Conservation (phyloP, 352 stramenopile species). For the Globisporangium middletonii region DNA sequence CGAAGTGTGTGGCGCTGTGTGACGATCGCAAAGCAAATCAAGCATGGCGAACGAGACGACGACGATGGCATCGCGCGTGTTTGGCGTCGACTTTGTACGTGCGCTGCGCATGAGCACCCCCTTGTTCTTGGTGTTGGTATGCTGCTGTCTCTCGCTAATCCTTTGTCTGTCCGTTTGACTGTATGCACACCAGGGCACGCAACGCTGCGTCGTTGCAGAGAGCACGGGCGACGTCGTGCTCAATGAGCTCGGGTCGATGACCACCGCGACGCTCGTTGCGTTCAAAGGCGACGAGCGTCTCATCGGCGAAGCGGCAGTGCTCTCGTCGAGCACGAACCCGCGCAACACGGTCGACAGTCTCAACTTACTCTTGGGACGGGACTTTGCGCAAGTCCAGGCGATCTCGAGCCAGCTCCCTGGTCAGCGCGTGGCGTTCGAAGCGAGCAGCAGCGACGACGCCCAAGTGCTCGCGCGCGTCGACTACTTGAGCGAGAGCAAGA, state of each 20-base stretch:
- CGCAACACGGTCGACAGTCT: slow-evolving; percentile 73
- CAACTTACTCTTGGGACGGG: slow-evolving; percentile 60
- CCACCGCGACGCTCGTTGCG: slow-evolving; percentile 79
- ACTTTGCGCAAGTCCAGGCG: slow-evolving; percentile 33
- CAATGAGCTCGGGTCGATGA: slow-evolving; percentile 87
- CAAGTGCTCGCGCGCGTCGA: slow-evolving; percentile 52
- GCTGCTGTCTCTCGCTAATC: slow-evolving; percentile 4
- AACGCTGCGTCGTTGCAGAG: slow-evolving; percentile 71
- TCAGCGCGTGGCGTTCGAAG: slow-evolving; percentile 38
- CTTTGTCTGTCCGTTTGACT: not conserved
- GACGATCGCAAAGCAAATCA: too few species aligned
- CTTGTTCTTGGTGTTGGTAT: not conserved
- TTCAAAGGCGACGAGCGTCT: slow-evolving; percentile 85
- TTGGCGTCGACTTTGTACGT: slow-evolving; percentile 80
- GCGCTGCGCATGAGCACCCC: not conserved
- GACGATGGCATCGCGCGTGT: slow-evolving; percentile 25
- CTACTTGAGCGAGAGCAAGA: slow-evolving; percentile 33
- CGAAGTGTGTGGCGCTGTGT: too few species aligned
- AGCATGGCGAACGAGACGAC: not conserved
- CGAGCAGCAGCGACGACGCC: slow-evolving; percentile 10
- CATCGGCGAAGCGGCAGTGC: slow-evolving; percentile 79
- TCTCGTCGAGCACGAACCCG: slow-evolving; percentile 80
- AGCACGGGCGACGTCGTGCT: slow-evolving; percentile 76
- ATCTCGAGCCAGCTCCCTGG: slow-evolving; percentile 38
- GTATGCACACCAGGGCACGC: slow-evolving; percentile 37